Conservation (phyloP, 169 alveolate species). For the Miamiensis avidus region DNA sequence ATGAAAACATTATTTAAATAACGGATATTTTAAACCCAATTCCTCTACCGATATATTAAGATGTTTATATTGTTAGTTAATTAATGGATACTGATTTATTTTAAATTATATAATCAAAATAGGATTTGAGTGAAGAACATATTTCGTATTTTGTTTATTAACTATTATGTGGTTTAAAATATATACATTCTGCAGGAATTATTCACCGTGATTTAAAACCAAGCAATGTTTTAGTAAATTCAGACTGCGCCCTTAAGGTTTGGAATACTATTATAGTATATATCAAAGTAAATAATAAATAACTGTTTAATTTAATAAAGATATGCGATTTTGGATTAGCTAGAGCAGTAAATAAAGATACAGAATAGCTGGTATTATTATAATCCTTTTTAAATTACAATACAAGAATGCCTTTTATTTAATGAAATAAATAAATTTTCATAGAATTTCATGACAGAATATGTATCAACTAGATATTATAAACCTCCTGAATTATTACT, state of each 20-base stretch:
- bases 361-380: too few relatives aligned
- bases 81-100: slow-evolving; percentile 65
- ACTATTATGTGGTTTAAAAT: slow-evolving; percentile 55
- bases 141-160: slow-evolving; percentile 51
- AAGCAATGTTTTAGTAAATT: slow-evolving; percentile 59
- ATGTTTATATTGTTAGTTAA: slow-evolving; percentile 51
- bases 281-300: too few relatives aligned
- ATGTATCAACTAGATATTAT: slow-evolving; percentile 83
- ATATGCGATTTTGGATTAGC: slow-evolving; percentile 79
- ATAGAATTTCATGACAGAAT: slow-evolving; percentile 63
- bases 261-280: background rate
- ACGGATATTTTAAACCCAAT: slow-evolving; percentile 6
- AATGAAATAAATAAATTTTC: too few relatives aligned
- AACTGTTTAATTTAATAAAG: slow-evolving; percentile 11
- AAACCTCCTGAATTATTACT: slow-evolving; percentile 68
- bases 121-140: slow-evolving; percentile 48
- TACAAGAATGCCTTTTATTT: too few relatives aligned
- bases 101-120: slow-evolving; percentile 30
- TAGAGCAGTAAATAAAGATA: slow-evolving; percentile 49
- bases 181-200: slow-evolving; percentile 52
- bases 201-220: slow-evolving; percentile 75
- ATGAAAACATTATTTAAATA: slow-evolving; percentile 29
- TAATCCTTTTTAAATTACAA: slow-evolving; percentile 6
- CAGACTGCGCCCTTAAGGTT: slow-evolving; percentile 60
- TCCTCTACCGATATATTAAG: slow-evolving; percentile 38